Base-by-base conservation (phyloP, 148 eudicot genomes). In the Suaeda aralocaspica region DNA sequence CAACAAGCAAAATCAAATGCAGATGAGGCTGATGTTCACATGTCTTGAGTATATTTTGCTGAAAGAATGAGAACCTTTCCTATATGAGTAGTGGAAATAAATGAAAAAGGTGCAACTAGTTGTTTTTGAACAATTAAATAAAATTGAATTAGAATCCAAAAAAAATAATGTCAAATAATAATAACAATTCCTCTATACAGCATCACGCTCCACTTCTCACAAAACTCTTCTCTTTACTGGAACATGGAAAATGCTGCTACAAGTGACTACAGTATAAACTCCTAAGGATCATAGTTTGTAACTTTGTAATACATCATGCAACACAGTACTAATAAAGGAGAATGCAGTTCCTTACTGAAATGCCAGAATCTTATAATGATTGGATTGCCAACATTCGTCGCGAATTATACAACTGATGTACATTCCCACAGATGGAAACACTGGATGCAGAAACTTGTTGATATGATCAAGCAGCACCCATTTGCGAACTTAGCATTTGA, bases 401-500 rank as follows among this genome's bases (percentile, higher is more conserved):
- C 6, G 26, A 72, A 49, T 70, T 63, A 21, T 42, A 18, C 25
- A 45, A 25, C 28, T 24, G 13, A 55, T 6, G 25, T 51, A 60
- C 24, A 33, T 50, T 34, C 36, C 13, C 62, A 39, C 44, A 55
- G 29, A 66, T 30, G 14, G 1, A 30, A 66, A 62, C 39, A 12
- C 8, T 7, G n/a, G 45, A 44, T 28, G 60, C 33, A 14, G 30
- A 48, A 45, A 58, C 22, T 41, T 7, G 33, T 49, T 7, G 31
- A 49, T 21, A n/a, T 68, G 68, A 63, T 81, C 70, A 81, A 16
- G 81, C 71, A 60, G 76, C 72, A 50, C 79, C 80, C 73, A 77
- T 60, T 39, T 85, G 84, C 9, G 85, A 77, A 72, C 86, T 77
- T 68, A 89, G 67, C 68, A 72, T 74, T 71, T 92, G 91, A 81